Base-by-base conservation (phyloP, 1,284 basidiomycete genomes). In the Sanghuangporus baumii region DNA sequence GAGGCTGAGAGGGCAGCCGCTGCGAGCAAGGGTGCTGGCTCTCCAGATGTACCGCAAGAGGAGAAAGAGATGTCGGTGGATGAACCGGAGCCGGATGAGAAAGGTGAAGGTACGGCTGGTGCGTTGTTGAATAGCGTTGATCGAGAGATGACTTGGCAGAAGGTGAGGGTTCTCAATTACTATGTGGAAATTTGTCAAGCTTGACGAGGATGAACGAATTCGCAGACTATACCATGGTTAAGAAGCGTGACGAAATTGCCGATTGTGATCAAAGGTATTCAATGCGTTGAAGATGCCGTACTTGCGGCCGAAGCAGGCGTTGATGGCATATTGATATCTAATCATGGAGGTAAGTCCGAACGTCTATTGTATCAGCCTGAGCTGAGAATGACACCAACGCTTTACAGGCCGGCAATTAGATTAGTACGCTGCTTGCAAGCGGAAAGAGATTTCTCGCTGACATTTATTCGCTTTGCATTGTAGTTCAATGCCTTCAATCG, bases 311-410 rank as follows among this genome's bases (percentile, higher is more conserved):
- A 97, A 70, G 85, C 86, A 12, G 93, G 94, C 4, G 85, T 90
- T n/a, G 88, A 93, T 65, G 95, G 93, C 6, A 90, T 98, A 61
- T 81, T 97, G 37, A 74, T 94, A n/a, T 93, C 91, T 3, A 97
- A 97, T 69, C 94, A 96, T 69, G 94, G 93, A 64, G 94, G 94
- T 85, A 72, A 68, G 84, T 70, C 65, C 72, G 4, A 59, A 59
- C 37, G 57, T 63, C 73, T 26, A 61, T 71, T 51, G 46, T 34
- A 55, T 55, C 59, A 41, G 6, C n/a, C 43, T 31, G 75, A 61
- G 73, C 74, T 57, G 14, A 74, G 3, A 71, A 48, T 47, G 51
- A 59, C 38, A 59, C 38, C 61, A 37, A 47, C 63, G 63, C 46
- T 63, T 59, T 64, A 8, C 63, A 89, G 87, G 87, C 54, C 85